Percentiles rank a stretch among this genome's conserved stretches.
phyloP scores from a whole-genome alignment of 352 stramenopile species.

The Hyaloperonospora arabidopsidis region DNA sequence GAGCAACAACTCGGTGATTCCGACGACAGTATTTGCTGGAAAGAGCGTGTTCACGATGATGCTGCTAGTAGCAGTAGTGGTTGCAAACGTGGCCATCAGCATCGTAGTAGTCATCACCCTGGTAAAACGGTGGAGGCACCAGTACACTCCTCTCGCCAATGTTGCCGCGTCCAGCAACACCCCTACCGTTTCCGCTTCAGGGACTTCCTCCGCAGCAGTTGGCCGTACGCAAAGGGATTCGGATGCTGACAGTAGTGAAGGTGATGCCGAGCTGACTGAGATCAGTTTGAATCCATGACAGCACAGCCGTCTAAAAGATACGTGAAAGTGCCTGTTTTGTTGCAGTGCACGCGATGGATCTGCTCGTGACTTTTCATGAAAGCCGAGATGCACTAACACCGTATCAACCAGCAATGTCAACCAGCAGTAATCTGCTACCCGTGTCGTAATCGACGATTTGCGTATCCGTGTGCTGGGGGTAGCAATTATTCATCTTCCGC shows the following conservation, averaged over 20 bases:
- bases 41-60: conserved; percentile 34
- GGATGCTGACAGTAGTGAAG: conserved; percentile 19
- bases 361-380: no score
- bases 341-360: no score
- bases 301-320: neutral
- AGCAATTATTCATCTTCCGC: no score
- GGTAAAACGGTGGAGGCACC: conserved; percentile 48
- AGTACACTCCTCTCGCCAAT: conserved; percentile 46
- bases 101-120: conserved; percentile 31
- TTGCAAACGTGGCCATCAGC: conserved; percentile 26
- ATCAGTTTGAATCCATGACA: conserved; percentile 39
- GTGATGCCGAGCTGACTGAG: conserved; percentile 43
- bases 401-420: no score
- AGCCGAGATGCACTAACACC: no score
- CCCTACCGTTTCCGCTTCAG: conserved; percentile 13
- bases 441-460: no score
- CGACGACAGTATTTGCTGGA: conserved; percentile 7
- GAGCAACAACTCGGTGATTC: conserved; percentile 9
- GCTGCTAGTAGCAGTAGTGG: conserved; percentile 28
- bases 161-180: conserved; percentile 6
- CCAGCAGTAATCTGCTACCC: no score
- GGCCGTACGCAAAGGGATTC: conserved; percentile 19
- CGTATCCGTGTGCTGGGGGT: no score
- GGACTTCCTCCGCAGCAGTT: conserved; percentile 5
- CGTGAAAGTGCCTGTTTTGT: no score